A percentile compares a stretch with the other conserved stretches of the same genome.
phyloP scores from a whole-genome alignment of 257 asterid species.

The Haberlea rhodopensis region DNA sequence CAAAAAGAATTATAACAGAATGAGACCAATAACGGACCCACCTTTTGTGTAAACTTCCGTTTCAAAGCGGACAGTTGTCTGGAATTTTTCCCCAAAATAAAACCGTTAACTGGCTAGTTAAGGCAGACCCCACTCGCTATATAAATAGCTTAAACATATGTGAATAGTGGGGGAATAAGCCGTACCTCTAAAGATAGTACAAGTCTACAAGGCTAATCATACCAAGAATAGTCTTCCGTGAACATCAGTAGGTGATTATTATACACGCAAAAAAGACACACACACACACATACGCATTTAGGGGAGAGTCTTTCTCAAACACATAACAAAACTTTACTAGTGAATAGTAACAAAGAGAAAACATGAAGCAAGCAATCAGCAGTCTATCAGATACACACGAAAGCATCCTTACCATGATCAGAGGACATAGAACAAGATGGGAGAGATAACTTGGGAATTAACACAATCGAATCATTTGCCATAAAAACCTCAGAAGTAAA shows the following conservation, averaged over 20 bases:
- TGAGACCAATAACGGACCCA: neutral
- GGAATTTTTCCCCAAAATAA: neutral
- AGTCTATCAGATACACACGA: neutral
- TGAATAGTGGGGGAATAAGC: neutral
- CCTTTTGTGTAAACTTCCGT: neutral
- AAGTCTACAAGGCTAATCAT: neutral
- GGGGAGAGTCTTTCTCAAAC: neutral
- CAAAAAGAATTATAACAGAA: neutral
- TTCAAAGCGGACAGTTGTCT: neutral
- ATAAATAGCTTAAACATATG: too few relatives aligned
- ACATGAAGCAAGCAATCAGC: neutral
- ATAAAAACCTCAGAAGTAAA: constrained; percentile 13
- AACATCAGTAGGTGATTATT: neutral
- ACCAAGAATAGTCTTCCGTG: neutral
- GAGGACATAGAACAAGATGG: neutral
- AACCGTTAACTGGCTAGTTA: too few relatives aligned
- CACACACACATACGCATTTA: neutral
- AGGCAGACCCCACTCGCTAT: too few relatives aligned
- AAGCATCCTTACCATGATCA: neutral
- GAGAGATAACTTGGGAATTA: neutral
- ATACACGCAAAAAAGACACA: too few relatives aligned
- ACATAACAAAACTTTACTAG: neutral
- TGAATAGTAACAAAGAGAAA: neutral
- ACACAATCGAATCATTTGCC: neutral
- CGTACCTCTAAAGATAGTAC: neutral